These are phyloP conservation scores for Piper betle DNA, from an alignment of 164 flowering plant genomes.

Conservation along the genomic window DNA sequence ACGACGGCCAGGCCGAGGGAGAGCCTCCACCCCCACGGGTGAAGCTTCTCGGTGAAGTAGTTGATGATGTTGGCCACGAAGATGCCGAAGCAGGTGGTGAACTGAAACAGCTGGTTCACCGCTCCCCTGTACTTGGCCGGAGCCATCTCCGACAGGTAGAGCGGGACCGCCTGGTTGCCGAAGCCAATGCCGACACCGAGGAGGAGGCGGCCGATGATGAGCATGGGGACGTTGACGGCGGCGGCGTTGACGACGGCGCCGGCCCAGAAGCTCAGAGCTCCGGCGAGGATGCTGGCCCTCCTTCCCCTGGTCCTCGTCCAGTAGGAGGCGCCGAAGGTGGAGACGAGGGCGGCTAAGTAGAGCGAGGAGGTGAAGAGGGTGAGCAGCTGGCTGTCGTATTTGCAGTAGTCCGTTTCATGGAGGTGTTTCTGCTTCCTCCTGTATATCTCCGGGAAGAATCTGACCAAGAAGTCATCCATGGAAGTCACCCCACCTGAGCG, in stretches of 20 bases:
- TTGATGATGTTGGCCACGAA: conserved; percentile 63
- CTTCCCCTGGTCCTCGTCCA: conserved; percentile 60
- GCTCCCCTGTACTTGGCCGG: conserved; percentile 81
- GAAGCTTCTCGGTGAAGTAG: conserved; percentile 48
- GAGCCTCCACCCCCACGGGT: conserved; percentile 93
- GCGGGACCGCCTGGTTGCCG: conserved; percentile 93
- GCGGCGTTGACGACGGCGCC: conserved; percentile 64
- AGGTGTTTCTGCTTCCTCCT: conserved; percentile 56
- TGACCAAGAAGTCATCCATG: conserved; percentile 84
- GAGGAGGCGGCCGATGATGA: conserved; percentile 63
- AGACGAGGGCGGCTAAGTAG: conserved; percentile 74
- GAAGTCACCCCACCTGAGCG: conserved; percentile 93
- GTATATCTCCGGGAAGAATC: conserved; percentile 69
- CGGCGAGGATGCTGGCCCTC: conserved; percentile 54
- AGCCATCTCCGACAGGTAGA: conserved; percentile 90
- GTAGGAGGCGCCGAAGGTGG: conserved; percentile 72
- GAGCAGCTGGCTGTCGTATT: conserved; percentile 74
- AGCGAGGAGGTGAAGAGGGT: conserved; percentile 88
- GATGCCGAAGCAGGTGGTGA: conserved; percentile 66
- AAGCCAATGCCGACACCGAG: conserved; percentile 87
- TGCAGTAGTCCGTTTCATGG: conserved; percentile 81
- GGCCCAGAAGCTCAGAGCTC: conserved; percentile 58
- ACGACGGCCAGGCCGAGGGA: conserved; percentile 70
- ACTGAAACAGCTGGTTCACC: conserved; percentile 68
- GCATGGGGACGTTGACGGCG: conserved; percentile 58